These are phyloP conservation scores for Quercus phellos DNA, from an alignment of 331 rosid species.

Conservation along the genomic window DNA sequence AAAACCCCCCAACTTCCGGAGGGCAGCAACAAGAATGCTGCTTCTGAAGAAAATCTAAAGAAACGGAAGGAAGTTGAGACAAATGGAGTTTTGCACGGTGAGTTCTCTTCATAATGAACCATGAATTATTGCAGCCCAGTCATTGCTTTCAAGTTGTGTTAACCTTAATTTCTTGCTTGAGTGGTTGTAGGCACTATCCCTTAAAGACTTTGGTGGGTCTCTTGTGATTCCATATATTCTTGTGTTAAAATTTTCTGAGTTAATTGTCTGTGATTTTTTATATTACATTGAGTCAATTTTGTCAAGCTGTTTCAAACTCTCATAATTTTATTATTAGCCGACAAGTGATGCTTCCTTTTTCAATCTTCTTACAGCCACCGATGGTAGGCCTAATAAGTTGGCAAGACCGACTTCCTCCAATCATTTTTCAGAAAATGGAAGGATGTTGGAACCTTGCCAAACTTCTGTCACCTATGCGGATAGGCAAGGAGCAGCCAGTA, in stretches of 20 bases:
- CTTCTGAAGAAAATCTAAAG: slow-evolving; percentile 47
- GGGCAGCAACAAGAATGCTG: slow-evolving; percentile 39
- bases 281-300: slow-evolving; percentile 12
- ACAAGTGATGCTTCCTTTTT: slow-evolving; percentile 28
- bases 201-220: slow-evolving; percentile 12
- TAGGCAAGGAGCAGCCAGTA: slow-evolving; percentile 32
- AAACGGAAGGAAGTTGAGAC: slow-evolving; percentile 71
- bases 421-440: slow-evolving; percentile 57
- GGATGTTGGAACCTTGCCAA: slow-evolving; percentile 54
- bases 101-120: slow-evolving; percentile 42
- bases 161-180: slow-evolving; percentile 18
- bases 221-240: slow-evolving; percentile 8
- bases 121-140: slow-evolving; percentile 25
- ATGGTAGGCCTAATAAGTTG: slow-evolving; percentile 66
- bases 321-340: slow-evolving; percentile 30
- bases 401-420: slow-evolving; percentile 42
- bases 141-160: slow-evolving; percentile 19
- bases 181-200: slow-evolving; percentile 21
- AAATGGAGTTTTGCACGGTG: slow-evolving; percentile 82
- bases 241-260: not conserved
- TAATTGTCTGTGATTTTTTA: slow-evolving; percentile 3
- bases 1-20: slow-evolving; percentile 31
- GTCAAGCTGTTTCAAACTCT: slow-evolving; percentile 17
- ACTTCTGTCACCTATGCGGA: slow-evolving; percentile 36
- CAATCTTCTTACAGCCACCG: slow-evolving; percentile 59